These are phyloP conservation scores for Taiozyma sp. DNA, from an alignment of 1,139 yeast species.

Conservation along the genomic window DNA sequence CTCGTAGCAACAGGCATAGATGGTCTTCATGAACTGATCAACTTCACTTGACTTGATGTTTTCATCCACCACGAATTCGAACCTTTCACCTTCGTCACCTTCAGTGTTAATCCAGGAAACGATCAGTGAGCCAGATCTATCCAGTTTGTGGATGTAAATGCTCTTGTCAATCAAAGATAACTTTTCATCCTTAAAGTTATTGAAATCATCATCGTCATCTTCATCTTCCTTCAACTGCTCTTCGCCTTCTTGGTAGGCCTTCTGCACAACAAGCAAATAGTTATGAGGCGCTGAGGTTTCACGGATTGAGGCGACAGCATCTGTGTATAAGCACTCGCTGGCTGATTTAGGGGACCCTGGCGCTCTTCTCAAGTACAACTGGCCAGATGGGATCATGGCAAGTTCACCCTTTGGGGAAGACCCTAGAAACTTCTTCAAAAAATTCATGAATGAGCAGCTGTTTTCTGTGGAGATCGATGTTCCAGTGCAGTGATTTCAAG, in stretches of 20 bases:
- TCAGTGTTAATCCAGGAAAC: slow-evolving; percentile 79
- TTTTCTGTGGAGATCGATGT: background rate
- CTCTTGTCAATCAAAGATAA: slow-evolving; percentile 64
- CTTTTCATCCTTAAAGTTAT: slow-evolving; percentile 39
- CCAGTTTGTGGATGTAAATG: slow-evolving; percentile 44
- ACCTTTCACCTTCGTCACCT: slow-evolving; percentile 84
- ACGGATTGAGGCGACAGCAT: slow-evolving; percentile 71
- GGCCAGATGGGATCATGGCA: slow-evolving; percentile 74
- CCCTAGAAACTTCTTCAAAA: slow-evolving; percentile 66
- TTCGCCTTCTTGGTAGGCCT: slow-evolving; percentile 68
- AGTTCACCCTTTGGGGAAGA: slow-evolving; percentile 61
- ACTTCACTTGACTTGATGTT: slow-evolving; percentile 53
- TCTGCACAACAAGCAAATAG: slow-evolving; percentile 68
- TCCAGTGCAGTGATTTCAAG: background rate
- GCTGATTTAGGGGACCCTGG: slow-evolving; percentile 84
- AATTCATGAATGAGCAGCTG: slow-evolving; percentile 51
- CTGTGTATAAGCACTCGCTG: slow-evolving; percentile 78
- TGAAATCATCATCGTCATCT: slow-evolving; percentile 49
- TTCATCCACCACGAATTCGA: slow-evolving; percentile 73
- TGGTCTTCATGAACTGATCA: slow-evolving; percentile 58
- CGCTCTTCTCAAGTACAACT: slow-evolving; percentile 66
- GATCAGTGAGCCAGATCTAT: slow-evolving; percentile 41
- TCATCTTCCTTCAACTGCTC: slow-evolving; percentile 51
- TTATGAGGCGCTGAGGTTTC: slow-evolving; percentile 61
- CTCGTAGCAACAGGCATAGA: slow-evolving; percentile 73